Evolutionary conservation across 2,329 filamentous ascomycete species (phyloP), one percentile per base, ranked within the genome.

Genomic region (Fusarium dimerum): DNA sequence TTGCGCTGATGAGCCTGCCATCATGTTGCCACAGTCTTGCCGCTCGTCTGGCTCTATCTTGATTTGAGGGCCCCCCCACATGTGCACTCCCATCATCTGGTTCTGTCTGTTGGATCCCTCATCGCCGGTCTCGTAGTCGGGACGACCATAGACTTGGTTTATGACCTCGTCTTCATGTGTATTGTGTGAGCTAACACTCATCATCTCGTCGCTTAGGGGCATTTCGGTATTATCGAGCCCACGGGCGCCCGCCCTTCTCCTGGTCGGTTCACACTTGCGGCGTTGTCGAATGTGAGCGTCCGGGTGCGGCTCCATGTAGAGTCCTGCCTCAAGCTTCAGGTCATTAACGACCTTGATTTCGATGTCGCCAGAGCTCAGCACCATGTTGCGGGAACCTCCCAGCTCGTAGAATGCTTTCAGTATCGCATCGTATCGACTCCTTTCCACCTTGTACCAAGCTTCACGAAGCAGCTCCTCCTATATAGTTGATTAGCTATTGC

Each of bases 351-450:
- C 69, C 58, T 77, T 77, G 60, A 76, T 72, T 55, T 80, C 76
- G 39, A 83, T 71, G 53, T 81, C 78, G 30, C 70, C 71, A 5
- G 74, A 66, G 55, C 76, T 82, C 69, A 81, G 78, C 34, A 78
- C 74, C 54, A 76, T 75, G 47, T 76, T 75, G 41, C 66, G 64
- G 16, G 77, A 78, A 42, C 80, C 81, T 2, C 79, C 78, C 29
- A 75, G 68, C 48, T 82, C 77, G 54, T 74, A 73, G 65, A 83
- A 79, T 17, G 68, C 67, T 1, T 74, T 69, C 10, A 75, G 67
- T 5, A 82, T 67, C 8, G 64, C 64, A 17, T 73, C 63, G 56
- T 78, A 79, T 34, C 77, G 72, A 17, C 73, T 69, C 42, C 71
- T 70, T 56, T 81, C 78, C 26, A 73, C 66, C 13, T 66, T 66